Evolutionary conservation across 208 protist genomes (phyloP).

Genomic region (Naegleria gruberi): DNA sequence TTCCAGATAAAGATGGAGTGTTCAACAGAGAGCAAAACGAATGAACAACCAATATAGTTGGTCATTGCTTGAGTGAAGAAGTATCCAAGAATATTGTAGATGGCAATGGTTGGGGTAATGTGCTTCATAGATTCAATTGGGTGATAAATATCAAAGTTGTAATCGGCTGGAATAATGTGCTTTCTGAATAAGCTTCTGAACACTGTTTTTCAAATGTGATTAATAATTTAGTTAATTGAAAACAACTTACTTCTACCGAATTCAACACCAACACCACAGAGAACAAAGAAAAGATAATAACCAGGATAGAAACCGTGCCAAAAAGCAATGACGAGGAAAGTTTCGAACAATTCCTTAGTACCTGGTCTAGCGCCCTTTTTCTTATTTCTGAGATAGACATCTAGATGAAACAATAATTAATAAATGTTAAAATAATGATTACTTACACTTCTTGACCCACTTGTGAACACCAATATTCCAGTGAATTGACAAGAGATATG

Average conservation of each 20-base stretch:
- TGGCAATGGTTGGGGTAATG: not conserved
- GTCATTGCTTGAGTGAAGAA: not conserved
- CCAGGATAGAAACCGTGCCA: slow-evolving; percentile 22
- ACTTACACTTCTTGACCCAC: not conserved
- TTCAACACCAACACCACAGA: not conserved
- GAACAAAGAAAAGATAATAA: slow-evolving; percentile 5
- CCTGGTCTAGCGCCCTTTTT: not conserved
- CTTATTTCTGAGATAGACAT: not conserved
- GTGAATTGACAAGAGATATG: not conserved
- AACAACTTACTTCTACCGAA: not conserved
- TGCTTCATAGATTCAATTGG: not conserved
- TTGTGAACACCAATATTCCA: not conserved
- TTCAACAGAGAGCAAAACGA: not conserved
- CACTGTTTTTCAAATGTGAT: not conserved
- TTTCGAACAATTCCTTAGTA: not conserved
- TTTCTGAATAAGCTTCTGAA: not conserved
- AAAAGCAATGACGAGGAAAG: not conserved
- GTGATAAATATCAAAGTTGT: not conserved
- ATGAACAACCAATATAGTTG: not conserved
- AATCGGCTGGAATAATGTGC: not conserved
- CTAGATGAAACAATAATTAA: not conserved
- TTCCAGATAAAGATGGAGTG: not conserved
- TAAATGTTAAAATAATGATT: too few relatives aligned
- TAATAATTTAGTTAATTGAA: not conserved
- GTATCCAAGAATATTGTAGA: not conserved